Conservation (phyloP, 164 flowering plant species). For the Chimonanthus praecox region DNA sequence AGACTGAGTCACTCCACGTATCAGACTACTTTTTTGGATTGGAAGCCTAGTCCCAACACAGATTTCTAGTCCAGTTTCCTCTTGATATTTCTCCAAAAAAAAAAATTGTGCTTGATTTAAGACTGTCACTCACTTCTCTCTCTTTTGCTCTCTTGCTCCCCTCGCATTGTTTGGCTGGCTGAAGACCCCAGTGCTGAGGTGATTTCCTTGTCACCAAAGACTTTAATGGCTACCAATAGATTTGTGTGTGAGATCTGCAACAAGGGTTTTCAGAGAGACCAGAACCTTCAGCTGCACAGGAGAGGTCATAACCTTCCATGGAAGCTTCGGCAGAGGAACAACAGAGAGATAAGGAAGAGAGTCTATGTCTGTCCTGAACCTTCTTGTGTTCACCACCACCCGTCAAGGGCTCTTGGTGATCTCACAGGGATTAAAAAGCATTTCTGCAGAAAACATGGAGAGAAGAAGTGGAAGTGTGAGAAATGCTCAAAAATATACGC, state of each 20-base stretch:
- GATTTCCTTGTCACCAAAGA: slow-evolving; percentile 79
- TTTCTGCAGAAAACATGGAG: slow-evolving; percentile 83
- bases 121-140: not conserved
- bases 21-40: no score
- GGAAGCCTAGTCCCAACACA: no score
- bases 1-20: no score
- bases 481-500: slow-evolving; percentile 87
- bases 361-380: slow-evolving; percentile 87
- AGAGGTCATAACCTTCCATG: slow-evolving; percentile 97
- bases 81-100: no score
- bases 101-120: not conserved
- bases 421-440: slow-evolving; percentile 97
- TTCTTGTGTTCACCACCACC: slow-evolving; percentile 73
- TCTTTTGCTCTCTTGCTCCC: not conserved
- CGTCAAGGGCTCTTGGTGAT: slow-evolving; percentile 95
- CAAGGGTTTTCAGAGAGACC: slow-evolving; percentile 97
- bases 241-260: slow-evolving; percentile 93
- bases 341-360: slow-evolving; percentile 42
- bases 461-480: slow-evolving; percentile 87
- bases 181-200: slow-evolving; percentile 93
- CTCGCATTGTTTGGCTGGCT: not conserved
- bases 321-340: slow-evolving; percentile 78
- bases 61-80: no score
- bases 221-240: slow-evolving; percentile 76
- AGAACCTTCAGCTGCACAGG: slow-evolving; percentile 89